phyloP scores from a whole-genome alignment of 1,284 basidiomycete species.

The Blastosporella zonata region DNA sequence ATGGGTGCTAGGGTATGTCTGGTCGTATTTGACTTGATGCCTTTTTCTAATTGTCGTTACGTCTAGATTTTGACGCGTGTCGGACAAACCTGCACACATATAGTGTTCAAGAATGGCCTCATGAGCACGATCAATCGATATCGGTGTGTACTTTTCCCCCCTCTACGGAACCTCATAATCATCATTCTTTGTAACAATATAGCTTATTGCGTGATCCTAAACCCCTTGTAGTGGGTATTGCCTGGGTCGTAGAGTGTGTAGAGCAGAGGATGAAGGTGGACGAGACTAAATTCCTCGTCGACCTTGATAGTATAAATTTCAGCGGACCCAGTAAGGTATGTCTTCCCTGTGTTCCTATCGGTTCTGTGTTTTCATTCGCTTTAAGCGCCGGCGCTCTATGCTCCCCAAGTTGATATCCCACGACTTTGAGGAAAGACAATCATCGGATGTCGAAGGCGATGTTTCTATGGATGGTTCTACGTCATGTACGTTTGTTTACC shows the following conservation, averaged over 20 bases:
- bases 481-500: conserved; percentile 37
- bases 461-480: conserved; percentile 41
- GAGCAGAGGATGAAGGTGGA: conserved; percentile 66
- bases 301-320: conserved; percentile 66
- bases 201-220: conserved; percentile 66
- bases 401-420: conserved; percentile 56
- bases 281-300: conserved; percentile 66
- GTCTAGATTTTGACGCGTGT: conserved; percentile 57
- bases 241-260: conserved; percentile 88
- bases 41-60: conserved; percentile 3
- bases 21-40: background rate
- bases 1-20: conserved; percentile 80
- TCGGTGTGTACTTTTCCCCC: conserved; percentile 39
- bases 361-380: conserved; percentile 8
- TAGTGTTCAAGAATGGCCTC: conserved; percentile 87
- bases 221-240: conserved; percentile 80
- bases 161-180: background rate
- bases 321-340: conserved; percentile 65
- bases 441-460: conserved; percentile 35
- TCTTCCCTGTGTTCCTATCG: conserved; percentile 8
- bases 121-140: conserved; percentile 77
- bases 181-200: background rate
- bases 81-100: conserved; percentile 83
- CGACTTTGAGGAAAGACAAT: conserved; percentile 25
- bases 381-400: conserved; percentile 55